Base-by-base conservation (phyloP, 169 alveolate species). In the Cryptosporidium ubiquitum region DNA sequence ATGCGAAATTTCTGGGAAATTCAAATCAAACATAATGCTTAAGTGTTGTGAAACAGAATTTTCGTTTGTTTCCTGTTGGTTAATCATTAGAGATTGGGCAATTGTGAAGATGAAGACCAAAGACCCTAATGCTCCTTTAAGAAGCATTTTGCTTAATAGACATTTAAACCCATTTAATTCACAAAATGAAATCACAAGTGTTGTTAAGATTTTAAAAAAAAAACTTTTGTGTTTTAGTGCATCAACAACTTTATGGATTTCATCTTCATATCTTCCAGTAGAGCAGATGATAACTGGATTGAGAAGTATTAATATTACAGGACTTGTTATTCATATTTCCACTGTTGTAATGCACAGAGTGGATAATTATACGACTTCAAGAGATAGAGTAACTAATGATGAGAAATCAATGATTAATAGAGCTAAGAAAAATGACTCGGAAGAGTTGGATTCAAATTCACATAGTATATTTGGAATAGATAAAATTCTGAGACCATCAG, bases 1-100 rank as follows among this genome's bases (percentile, higher is more conserved):
- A 5, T 79, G 89, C 29, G 89, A 79, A 20, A 66, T 79, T 16
- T 79, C 89, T 5, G 89, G 89, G 20, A 42, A 61, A 14, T 79
- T 79, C 29, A 79, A 14, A 6, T 18, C 79, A 47, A 79, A 55
- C 33, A 44, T 26, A 40, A 26, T 79, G 35, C 74, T 79, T 14
- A 37, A 61, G 31, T 79, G 89, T 49, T 58, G 68, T 35, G 47
- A 20, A 40, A 79, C 89, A 79, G 58, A 58, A 26, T 39, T 29
- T 14, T 29, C 40, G 14, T 40, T 61, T 44, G 61, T 79, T 39
- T 79, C 89, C 1, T 79, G 89, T 23, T 64, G 73, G 75, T 1
- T 79, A 39, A 16, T 39, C 14, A 61, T 79, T 14, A 58, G 64
- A 33, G 52, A 79, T 47, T 79, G 89, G 89, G 14, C 40, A n/a